phyloP scores from a whole-genome alignment of 345 rosid genomes.

The Crucihimalaya himalaica region DNA sequence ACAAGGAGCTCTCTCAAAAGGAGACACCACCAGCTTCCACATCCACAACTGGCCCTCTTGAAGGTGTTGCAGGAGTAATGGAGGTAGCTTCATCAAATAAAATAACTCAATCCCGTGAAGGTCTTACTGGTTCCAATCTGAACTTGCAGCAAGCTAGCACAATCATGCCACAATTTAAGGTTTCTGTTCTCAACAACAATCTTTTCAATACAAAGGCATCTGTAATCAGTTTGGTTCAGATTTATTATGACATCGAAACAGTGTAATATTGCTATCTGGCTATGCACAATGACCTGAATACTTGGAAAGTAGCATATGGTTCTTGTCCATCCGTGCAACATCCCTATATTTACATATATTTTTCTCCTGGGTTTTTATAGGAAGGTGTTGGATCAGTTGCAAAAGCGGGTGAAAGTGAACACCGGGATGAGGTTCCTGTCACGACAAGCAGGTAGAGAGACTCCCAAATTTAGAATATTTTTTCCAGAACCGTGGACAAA shows the following conservation, averaged over 20 bases:
- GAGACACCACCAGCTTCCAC: conserved; percentile 56
- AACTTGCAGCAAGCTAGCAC: conserved; percentile 45
- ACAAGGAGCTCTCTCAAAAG: conserved; percentile 64
- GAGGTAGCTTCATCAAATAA: conserved; percentile 56
- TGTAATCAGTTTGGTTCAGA: conserved; percentile 5
- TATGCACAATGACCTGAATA: conserved; percentile 8
- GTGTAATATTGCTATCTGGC: not conserved
- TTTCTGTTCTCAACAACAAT: conserved; percentile 34
- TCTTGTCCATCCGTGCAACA: conserved; percentile 7
- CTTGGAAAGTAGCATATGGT: conserved; percentile 2
- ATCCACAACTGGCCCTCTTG: conserved; percentile 50
- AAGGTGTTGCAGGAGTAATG: conserved; percentile 54
- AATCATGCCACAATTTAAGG: conserved; percentile 55
- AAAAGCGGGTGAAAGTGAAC: conserved; percentile 65
- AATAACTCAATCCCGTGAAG: conserved; percentile 50
- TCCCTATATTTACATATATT: conserved; percentile 5
- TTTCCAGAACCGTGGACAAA: not conserved
- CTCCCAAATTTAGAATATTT: not conserved
- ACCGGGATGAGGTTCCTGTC: conserved; percentile 64
- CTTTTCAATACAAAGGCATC: conserved; percentile 9
- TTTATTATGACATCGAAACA: conserved; percentile 1
- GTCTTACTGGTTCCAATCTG: conserved; percentile 40
- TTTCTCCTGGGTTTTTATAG: conserved; percentile 40
- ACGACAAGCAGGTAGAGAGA: conserved; percentile 58
- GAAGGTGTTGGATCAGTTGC: conserved; percentile 56